Conservation (phyloP, 2,329 filamentous ascomycete species). For the Teratosphaeria zuluensis region DNA sequence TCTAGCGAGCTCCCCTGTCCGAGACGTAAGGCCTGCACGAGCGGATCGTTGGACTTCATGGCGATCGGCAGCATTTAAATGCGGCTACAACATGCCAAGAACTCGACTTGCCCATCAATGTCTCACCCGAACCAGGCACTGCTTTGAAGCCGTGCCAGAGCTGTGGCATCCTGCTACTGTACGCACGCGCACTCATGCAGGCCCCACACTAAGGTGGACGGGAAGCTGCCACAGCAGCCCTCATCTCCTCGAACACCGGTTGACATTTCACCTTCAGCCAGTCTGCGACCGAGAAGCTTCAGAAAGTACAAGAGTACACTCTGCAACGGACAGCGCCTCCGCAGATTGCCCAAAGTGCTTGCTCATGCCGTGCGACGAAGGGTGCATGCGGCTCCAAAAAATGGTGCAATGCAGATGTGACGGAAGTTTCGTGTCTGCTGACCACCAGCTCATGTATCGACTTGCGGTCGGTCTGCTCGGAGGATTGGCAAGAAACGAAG, state of each 20-base stretch:
- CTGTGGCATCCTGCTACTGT: neutral
- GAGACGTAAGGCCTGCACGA: neutral
- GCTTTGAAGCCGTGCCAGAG: neutral
- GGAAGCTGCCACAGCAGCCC: neutral
- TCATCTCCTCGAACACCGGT: neutral
- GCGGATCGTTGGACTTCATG: neutral
- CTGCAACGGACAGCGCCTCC: neutral
- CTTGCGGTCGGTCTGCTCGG: neutral
- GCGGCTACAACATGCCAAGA: neutral
- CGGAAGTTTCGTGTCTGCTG: neutral
- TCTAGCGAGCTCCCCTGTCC: neutral
- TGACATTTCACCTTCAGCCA: neutral
- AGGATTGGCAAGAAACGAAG: neutral
- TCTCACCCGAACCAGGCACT: neutral
- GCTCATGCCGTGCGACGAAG: neutral
- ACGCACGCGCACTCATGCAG: neutral
- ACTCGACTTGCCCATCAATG: neutral
- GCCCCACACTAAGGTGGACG: neutral
- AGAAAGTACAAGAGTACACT: neutral
- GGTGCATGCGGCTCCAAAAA: neutral
- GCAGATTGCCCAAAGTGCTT: neutral
- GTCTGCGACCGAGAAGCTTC: neutral
- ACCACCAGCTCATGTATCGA: neutral
- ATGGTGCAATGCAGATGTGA: neutral
- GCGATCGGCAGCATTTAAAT: neutral